Percentiles rank a stretch among this genome's conserved stretches.
Evolutionary conservation across 164 flowering plant species (phyloP).

Genomic region (Vitis cinerea): DNA sequence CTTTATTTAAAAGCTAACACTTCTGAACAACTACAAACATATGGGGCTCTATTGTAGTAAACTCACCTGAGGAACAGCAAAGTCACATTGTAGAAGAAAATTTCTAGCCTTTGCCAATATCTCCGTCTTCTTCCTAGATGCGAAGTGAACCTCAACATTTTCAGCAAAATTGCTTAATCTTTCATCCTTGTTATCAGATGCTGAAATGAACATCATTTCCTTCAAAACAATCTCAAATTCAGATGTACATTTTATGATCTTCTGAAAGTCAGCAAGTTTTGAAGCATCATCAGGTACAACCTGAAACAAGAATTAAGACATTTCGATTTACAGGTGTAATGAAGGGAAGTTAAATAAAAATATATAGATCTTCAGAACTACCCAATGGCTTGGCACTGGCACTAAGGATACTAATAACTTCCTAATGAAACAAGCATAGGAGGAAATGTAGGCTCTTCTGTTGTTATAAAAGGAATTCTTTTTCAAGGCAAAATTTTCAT

Average conservation of each 20-base stretch:
- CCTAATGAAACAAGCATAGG: no score
- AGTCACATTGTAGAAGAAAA: slow-evolving; percentile 66
- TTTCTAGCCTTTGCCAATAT: slow-evolving; percentile 80
- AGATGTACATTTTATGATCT: slow-evolving; percentile 49
- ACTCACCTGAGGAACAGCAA: slow-evolving; percentile 68
- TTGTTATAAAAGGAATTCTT: no score
- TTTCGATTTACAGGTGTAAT: background rate
- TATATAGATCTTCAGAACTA: background rate
- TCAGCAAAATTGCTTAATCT: slow-evolving; percentile 70
- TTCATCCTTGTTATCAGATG: slow-evolving; percentile 58
- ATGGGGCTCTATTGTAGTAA: background rate
- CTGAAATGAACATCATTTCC: slow-evolving; percentile 71
- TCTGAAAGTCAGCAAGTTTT: slow-evolving; percentile 79
- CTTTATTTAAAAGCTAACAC: background rate
- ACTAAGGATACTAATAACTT: no score
- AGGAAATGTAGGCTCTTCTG: no score
- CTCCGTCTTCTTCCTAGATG: slow-evolving; percentile 76
- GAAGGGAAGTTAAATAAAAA: background rate
- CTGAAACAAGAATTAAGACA: slow-evolving; percentile 37
- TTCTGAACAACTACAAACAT: background rate
- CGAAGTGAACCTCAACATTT: slow-evolving; percentile 96
- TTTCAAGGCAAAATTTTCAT: no score
- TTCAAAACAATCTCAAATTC: slow-evolving; percentile 68
- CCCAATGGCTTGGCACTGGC: no score
- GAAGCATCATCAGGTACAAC: slow-evolving; percentile 93